These are phyloP conservation scores for Gautieria morchelliformis DNA, from an alignment of 768 basidiomycete genomes.

Conservation along the genomic window DNA sequence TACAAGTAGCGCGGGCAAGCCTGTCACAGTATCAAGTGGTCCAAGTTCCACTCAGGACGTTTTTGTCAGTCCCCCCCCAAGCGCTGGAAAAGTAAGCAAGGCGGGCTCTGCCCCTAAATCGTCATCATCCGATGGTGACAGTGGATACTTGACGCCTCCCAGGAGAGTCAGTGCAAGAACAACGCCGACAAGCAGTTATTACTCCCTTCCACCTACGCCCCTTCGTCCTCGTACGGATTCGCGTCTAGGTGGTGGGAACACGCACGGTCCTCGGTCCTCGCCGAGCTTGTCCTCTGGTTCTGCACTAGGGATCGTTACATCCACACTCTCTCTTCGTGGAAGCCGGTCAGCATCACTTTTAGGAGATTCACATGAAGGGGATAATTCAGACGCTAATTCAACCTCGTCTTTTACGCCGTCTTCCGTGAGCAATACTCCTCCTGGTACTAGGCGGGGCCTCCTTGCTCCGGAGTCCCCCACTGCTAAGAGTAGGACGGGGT, in stretches of 20 bases:
- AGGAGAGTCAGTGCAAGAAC: constrained; percentile 9
- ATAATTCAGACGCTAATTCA: constrained; percentile 5
- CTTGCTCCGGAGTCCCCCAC: constrained; percentile 1
- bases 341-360: constrained; percentile 47
- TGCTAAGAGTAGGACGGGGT: neutral
- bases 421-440: neutral
- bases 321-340: constrained; percentile 42
- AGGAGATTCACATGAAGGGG: constrained; percentile 42
- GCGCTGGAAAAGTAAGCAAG: constrained; percentile 20
- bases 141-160: constrained; percentile 35
- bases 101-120: constrained; percentile 21
- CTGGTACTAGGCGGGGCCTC: neutral
- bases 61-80: constrained; percentile 38
- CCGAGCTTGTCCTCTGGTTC: constrained; percentile 4
- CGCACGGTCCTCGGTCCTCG: neutral
- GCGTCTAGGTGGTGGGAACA: neutral
- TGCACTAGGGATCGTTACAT: constrained; percentile 37
- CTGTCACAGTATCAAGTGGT: constrained; percentile 67
- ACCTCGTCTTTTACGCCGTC: neutral
- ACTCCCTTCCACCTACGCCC: neutral
- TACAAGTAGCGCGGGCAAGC: constrained; percentile 40
- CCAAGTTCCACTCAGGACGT: constrained; percentile 35
- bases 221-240: neutral
- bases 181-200: constrained; percentile 5
- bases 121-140: constrained; percentile 28